Evolutionary conservation across 139 green algal species (phyloP).

Genomic region (Desmodesmus armatus): DNA sequence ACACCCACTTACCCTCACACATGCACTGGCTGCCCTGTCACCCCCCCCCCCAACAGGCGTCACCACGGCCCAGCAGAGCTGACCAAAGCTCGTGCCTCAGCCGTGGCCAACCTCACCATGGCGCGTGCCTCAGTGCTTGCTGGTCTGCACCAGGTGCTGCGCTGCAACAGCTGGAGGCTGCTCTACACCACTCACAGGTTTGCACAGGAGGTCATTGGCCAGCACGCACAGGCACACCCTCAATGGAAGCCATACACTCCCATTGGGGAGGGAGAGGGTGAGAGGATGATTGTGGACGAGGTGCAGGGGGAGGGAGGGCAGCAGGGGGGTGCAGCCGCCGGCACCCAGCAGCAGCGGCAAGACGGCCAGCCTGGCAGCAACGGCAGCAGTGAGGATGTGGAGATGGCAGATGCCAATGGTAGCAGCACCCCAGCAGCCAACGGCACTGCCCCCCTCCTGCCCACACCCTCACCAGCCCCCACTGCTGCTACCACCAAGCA

Average conservation of each 20-base stretch:
- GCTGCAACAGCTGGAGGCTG: constrained; percentile 34
- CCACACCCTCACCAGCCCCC: too few relatives aligned
- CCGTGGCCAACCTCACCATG: constrained; percentile 27
- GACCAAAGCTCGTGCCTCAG: constrained; percentile 20
- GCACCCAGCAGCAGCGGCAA: too few relatives aligned
- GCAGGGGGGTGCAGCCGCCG: background rate
- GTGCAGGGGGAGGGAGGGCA: too few relatives aligned
- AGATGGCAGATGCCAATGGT: background rate
- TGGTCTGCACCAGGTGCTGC: constrained; percentile 33
- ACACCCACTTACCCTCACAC: too few relatives aligned
- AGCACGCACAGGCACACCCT: too few relatives aligned
- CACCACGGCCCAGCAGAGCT: constrained; percentile 24
- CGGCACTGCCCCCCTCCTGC: too few relatives aligned
- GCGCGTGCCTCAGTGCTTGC: constrained; percentile 16
- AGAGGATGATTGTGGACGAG: too few relatives aligned
- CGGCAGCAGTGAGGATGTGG: background rate
- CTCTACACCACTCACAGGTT: background rate
- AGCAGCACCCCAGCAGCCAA: too few relatives aligned
- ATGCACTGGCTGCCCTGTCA: too few relatives aligned
- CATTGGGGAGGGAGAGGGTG: too few relatives aligned
- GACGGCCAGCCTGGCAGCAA: background rate
- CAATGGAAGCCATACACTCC: background rate
- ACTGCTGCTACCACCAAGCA: too few relatives aligned
- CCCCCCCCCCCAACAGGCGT: too few relatives aligned
- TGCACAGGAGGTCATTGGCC: background rate